Conservation (phyloP, 169 alveolate genomes). For the Plasmodium ovale region DNA sequence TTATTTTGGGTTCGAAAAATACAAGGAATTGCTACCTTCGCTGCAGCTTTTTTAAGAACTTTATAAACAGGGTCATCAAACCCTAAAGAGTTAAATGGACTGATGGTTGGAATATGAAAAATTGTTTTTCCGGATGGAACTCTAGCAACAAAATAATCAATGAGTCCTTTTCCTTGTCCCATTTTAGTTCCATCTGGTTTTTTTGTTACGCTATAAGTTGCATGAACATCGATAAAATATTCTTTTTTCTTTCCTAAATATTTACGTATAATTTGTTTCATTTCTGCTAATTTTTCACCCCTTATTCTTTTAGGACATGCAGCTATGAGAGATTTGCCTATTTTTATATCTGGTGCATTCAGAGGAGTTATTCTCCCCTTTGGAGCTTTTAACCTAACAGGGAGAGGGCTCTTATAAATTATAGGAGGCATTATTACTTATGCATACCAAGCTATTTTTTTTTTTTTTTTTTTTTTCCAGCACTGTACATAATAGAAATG, state of each 20-base stretch:
- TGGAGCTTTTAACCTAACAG: conserved; percentile 84
- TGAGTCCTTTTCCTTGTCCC: conserved; percentile 88
- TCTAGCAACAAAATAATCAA: conserved; percentile 86
- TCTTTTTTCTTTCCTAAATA: conserved; percentile 81
- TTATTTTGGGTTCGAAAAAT: conserved; percentile 69
- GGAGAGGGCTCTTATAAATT: conserved; percentile 82
- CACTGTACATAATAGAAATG: no score
- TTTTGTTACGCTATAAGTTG: conserved; percentile 87
- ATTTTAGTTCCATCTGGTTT: conserved; percentile 89
- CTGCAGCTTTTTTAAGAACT: conserved; percentile 75
- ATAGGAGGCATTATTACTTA: conserved; percentile 83
- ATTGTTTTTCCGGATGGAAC: conserved; percentile 85
- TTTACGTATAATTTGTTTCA: conserved; percentile 82
- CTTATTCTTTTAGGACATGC: conserved; percentile 85
- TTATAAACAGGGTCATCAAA: conserved; percentile 68
- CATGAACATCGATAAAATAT: conserved; percentile 82
- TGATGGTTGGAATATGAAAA: conserved; percentile 61
- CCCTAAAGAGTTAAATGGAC: conserved; percentile 68
- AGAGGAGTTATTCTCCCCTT: conserved; percentile 85
- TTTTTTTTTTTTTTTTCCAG: no score
- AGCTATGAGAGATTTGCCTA: conserved; percentile 83
- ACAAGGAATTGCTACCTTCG: conserved; percentile 70
- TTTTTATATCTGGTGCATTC: conserved; percentile 79
- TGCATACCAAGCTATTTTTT: no score
- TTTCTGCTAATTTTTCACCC: conserved; percentile 82